phyloP scores from a whole-genome alignment of 768 basidiomycete genomes.

The Calocera cornea region DNA sequence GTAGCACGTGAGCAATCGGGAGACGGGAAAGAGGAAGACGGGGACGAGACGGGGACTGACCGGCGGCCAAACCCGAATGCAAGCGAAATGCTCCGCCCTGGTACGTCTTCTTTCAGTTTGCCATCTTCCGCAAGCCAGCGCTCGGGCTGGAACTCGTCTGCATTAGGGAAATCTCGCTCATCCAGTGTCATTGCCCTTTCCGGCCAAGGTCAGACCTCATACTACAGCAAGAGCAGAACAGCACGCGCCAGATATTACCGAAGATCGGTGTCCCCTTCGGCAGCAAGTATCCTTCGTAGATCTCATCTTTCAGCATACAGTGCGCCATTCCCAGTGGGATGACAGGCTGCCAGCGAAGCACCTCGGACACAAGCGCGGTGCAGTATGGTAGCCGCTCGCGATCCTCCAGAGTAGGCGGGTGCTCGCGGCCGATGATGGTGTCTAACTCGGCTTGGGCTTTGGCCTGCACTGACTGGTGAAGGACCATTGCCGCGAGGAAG shows the following conservation, averaged over 20 bases:
- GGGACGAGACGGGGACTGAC: neutral
- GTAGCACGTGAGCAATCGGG: neutral
- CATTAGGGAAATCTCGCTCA: neutral
- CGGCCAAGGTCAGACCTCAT: neutral
- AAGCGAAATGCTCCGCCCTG: neutral
- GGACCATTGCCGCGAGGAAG: conserved; percentile 19
- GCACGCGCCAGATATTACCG: conserved; percentile 17
- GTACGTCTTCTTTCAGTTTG: neutral
- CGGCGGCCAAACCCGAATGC: neutral
- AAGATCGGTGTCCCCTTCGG: conserved; percentile 19
- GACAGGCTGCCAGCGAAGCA: neutral
- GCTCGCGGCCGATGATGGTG: conserved; percentile 13
- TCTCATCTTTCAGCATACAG: conserved; percentile 14
- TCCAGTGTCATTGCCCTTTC: neutral
- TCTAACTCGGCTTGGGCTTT: conserved; percentile 20
- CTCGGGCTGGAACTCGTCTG: neutral
- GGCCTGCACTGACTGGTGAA: conserved; percentile 16
- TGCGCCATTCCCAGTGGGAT: conserved; percentile 11
- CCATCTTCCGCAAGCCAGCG: neutral
- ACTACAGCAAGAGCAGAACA: no score
- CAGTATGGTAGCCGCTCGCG: neutral
- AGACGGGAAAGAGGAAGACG: no score
- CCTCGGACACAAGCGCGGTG: neutral
- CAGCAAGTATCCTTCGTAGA: conserved; percentile 20
- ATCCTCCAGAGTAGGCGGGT: conserved; percentile 12